phyloP scores from a whole-genome alignment of 345 rosid species.

The Euphorbia pulcherrima region DNA sequence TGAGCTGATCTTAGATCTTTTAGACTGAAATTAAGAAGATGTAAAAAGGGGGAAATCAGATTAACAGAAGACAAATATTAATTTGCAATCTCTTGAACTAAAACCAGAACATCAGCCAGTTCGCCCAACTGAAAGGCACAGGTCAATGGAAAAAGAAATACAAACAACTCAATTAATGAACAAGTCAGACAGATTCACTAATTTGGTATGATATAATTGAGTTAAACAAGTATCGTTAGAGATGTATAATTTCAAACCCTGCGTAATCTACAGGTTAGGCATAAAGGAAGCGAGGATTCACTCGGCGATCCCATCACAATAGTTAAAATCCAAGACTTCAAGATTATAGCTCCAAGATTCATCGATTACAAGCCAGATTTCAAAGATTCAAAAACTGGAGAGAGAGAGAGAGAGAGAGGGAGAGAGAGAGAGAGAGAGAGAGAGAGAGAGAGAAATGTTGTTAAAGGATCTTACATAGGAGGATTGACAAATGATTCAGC shows the following conservation, averaged over 20 bases:
- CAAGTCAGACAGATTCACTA: background rate
- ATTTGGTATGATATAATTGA: background rate
- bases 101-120: background rate
- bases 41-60: slow-evolving; percentile 7
- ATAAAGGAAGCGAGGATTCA: too few species aligned
- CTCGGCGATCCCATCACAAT: too few species aligned
- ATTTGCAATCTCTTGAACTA: background rate
- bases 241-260: too few species aligned
- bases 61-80: background rate
- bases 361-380: background rate
- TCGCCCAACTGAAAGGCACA: too few species aligned
- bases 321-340: background rate
- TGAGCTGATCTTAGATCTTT: slow-evolving; percentile 37
- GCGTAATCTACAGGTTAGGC: too few species aligned
- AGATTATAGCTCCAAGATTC: background rate
- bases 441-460: background rate
- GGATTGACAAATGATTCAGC: slow-evolving; percentile 34
- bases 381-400: background rate
- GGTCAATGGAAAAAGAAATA: too few species aligned
- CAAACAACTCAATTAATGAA: too few species aligned
- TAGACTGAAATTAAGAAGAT: slow-evolving; percentile 31
- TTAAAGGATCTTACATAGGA: slow-evolving; percentile 35
- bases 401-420: background rate
- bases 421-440: background rate
- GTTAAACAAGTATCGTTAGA: background rate